Evolutionary conservation across 345 rosid species (phyloP), one percentile per base, ranked within the genome.

Genomic region (Eucalyptus pauciflora): DNA sequence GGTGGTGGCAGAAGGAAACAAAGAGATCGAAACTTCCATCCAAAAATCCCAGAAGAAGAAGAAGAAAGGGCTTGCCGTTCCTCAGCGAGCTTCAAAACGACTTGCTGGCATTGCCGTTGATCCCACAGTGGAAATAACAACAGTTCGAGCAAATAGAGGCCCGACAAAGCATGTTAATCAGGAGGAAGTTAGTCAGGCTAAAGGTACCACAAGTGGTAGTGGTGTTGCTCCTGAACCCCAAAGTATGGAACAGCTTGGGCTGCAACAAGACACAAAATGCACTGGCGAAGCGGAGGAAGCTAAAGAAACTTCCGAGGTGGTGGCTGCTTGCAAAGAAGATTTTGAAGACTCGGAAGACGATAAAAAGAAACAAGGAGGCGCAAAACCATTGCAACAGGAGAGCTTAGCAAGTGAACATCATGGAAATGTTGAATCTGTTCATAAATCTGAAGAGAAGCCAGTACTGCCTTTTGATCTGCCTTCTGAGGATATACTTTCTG

Each of bases 71-170:
- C 60, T 89, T 48, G 89, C 91, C 62, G 83, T 92, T 86, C 94
- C 97, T 62, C 94, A 96, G 50, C 93, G 99, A 87, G 90, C 96
- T 90, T 98, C 99, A 90, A 97, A 94, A 91, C 94, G 99, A 33
- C 97, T 98, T 89, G 97, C 99, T 91, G 99, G 98, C 67, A 88
- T 97, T 87, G 94, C 94, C 71, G 96, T 94, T 87, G 95, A 96
- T 89, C 95, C 95, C 46, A 90, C 91, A 52, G 94, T 95, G 87
- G 97, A 96, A 91, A 91, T 95, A 89, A 62, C 93, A 89, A 92
- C 88, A 86, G 88, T 90, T 58, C 92, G 95, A 89, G 94, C 89
- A 50, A 91, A 88, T 89, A 92, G 86, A 93, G 88, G 90, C 88
- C 89, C 88, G 52, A 89, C 58, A 88, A 93, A 91, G 87, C 92